Evolutionary conservation across 768 basidiomycete genomes (phyloP).

Genomic region (Lactifluus volemus): DNA sequence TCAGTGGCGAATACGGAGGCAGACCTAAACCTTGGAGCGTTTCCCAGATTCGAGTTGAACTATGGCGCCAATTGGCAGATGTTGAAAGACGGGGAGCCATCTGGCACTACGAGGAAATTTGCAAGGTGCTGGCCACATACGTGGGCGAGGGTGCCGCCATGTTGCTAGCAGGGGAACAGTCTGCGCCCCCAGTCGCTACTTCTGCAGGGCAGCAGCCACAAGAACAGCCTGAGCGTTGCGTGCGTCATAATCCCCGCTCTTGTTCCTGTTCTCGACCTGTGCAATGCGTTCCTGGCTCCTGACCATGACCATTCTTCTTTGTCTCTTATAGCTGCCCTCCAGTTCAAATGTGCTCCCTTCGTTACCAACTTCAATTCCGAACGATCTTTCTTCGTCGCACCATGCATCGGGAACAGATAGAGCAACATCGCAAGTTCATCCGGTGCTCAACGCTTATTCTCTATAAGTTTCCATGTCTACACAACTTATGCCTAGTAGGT

Average conservation of each 20-base stretch:
- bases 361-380: background rate
- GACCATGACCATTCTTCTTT: background rate
- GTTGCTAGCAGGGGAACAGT: background rate
- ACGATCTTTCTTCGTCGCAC: background rate
- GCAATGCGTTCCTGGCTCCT: background rate
- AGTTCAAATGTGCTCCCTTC: background rate
- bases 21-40: background rate
- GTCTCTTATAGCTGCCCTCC: background rate
- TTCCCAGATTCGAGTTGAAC: background rate
- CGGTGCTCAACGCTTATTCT: background rate
- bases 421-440: background rate
- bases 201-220: background rate
- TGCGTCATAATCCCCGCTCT: background rate
- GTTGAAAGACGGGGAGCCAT: background rate
- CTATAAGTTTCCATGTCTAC: background rate
- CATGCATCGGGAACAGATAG: background rate
- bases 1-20: background rate
- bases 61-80: background rate
- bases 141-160: background rate
- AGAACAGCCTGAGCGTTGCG: background rate
- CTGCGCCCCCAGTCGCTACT: background rate
- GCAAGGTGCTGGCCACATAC: background rate
- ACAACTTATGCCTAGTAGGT: background rate
- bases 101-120: background rate
- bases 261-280: background rate